Evolutionary conservation across 1,284 basidiomycete species (phyloP), one percentile per base, ranked within the genome.

Genomic region (Cryptococcus maquisensis): DNA sequence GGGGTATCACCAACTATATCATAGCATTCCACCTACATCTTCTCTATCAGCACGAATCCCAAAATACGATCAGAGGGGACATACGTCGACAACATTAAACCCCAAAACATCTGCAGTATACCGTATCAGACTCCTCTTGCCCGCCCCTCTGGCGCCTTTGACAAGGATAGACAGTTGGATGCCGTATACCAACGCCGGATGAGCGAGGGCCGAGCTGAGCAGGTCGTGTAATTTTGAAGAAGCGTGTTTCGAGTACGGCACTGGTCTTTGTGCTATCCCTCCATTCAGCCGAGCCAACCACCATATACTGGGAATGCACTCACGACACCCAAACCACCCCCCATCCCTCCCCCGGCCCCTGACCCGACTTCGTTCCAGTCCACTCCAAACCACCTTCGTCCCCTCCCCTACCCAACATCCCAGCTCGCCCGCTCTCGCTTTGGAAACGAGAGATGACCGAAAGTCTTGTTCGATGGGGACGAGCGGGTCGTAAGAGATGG

Each of bases 321-420:
- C 39, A 72, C 72, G 28, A 3, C 71, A 47, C 16, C 61, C 54
- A 48, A 65, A 59, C 69, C 71, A 73, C 4, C 51, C 36, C 16
- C 52, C 37, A 50, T 74, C 72, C 3, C 52, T 60, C 1, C 39
- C 26, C 40, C 69, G 56, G 20, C 52, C 51, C 2, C 44, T 32
- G 1, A 74, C 61, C 20, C 62, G 52, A 10, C 46, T 54, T 26
- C 65, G 56, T 52, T 73, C 71, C 76, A 51, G 84, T 67, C 76
- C 87, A 86, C n/a, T 70, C 28, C 69, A 57, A 0, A 69, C 60
- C 56, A 73, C 66, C 71, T 32, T 78, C 73, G 46, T 84, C 1
- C 79, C 72, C 0, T 85, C 77, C 67, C 97, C 90, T 13, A 95
- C 80, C 81, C 88, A 89, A 67, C 88, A 95, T 0, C 95, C 95